Evolutionary conservation across 2,329 filamentous ascomycete species (phyloP).

Genomic region (Alternaria sp.): DNA sequence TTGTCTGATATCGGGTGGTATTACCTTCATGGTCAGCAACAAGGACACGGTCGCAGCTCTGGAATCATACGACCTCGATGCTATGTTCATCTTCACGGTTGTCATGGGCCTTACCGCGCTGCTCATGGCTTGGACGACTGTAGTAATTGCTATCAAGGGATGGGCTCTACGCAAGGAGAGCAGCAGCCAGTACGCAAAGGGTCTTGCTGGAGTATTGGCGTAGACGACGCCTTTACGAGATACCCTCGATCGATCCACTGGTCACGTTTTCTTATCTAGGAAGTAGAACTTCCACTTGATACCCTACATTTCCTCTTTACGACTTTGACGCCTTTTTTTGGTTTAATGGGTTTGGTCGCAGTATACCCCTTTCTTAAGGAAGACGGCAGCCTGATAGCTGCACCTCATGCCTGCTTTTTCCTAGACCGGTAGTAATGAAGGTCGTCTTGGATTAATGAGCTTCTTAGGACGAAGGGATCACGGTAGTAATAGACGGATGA

Average conservation of each 20-base stretch:
- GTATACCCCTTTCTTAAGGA: constrained; percentile 38
- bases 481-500: not conserved
- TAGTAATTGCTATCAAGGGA: constrained; percentile 83
- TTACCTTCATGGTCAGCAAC: constrained; percentile 91
- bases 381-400: constrained; percentile 31
- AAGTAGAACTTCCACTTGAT: constrained; percentile 1
- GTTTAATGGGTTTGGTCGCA: constrained; percentile 20
- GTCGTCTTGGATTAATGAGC: not conserved
- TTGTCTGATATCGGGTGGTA: constrained; percentile 82
- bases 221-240: constrained; percentile 4
- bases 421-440: constrained; percentile 3
- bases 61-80: constrained; percentile 77
- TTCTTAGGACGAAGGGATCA: not conserved
- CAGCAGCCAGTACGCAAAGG: constrained; percentile 30
- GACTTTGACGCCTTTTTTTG: constrained; percentile 12
- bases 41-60: constrained; percentile 79
- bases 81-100: constrained; percentile 93
- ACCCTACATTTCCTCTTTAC: constrained; percentile 17
- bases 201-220: constrained; percentile 35
- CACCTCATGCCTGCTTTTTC: constrained; percentile 19
- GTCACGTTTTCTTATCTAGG: not conserved
- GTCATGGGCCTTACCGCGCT: constrained; percentile 83
- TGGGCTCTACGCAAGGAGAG: constrained; percentile 67
- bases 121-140: constrained; percentile 82
- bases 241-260: not conserved